phyloP scores from a whole-genome alignment of 164 flowering plant genomes.

The Tinospora cordifolia region DNA sequence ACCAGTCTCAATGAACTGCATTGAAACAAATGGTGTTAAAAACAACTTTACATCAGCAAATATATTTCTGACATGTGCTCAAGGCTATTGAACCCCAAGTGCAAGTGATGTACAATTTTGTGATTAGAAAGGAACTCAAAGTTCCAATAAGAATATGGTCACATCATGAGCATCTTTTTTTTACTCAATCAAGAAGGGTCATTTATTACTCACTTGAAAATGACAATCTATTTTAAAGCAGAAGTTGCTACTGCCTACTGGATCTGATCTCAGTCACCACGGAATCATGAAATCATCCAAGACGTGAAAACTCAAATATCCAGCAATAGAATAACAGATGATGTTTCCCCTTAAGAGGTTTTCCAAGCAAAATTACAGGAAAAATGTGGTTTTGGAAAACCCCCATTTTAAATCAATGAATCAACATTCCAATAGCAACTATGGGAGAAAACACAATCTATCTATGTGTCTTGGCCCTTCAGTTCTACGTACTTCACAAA shows the following conservation, averaged over 20 bases:
- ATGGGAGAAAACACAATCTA: background rate
- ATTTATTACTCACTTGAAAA: background rate
- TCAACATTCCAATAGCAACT: background rate
- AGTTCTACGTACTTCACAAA: background rate
- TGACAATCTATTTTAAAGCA: background rate
- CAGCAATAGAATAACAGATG: background rate
- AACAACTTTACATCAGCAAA: background rate
- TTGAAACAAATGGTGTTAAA: background rate
- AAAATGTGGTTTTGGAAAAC: background rate
- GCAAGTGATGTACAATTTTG: background rate
- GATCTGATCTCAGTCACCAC: no score
- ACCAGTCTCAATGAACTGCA: slow-evolving; percentile 63
- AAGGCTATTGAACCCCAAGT: background rate
- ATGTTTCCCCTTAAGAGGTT: background rate
- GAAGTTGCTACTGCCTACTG: background rate
- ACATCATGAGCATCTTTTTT: background rate
- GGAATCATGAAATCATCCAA: background rate
- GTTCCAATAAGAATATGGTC: background rate
- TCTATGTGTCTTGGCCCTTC: background rate
- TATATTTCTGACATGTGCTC: background rate
- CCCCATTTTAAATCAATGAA: background rate
- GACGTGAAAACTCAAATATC: background rate
- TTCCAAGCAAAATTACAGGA: background rate
- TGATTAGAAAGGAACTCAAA: background rate
- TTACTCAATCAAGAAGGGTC: background rate